phyloP scores from a whole-genome alignment of 2,329 filamentous ascomycete genomes.

The Fusarium clavum region DNA sequence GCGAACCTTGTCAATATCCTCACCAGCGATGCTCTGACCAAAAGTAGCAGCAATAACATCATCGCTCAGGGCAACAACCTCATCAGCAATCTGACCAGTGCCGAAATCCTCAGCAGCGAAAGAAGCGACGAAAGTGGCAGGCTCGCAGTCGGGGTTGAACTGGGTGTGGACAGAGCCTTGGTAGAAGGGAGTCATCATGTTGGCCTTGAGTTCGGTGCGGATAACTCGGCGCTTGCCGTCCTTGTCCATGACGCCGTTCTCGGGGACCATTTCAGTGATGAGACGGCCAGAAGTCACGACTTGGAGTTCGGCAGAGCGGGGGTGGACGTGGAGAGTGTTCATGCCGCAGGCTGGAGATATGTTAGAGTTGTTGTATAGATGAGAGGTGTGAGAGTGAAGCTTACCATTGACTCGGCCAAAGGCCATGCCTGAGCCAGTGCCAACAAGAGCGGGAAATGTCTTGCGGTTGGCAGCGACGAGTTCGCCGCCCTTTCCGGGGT shows the following conservation, averaged over 20 bases:
- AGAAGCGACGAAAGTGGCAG: constrained; percentile 62
- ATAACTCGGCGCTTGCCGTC: constrained; percentile 57
- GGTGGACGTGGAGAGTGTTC: constrained; percentile 68
- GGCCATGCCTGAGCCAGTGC: constrained; percentile 62
- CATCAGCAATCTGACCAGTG: constrained; percentile 62
- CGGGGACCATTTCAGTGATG: constrained; percentile 64
- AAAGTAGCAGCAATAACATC: constrained; percentile 61
- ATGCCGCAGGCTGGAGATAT: constrained; percentile 60
- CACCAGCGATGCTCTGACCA: constrained; percentile 59
- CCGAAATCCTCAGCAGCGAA: constrained; percentile 65
- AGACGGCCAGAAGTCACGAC: constrained; percentile 62
- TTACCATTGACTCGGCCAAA: constrained; percentile 61
- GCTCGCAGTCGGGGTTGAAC: constrained; percentile 66
- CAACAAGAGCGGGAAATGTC: constrained; percentile 67
- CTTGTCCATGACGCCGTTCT: constrained; percentile 59
- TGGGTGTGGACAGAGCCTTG: constrained; percentile 66
- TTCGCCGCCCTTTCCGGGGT: constrained; percentile 56
- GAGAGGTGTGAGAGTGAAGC: neutral
- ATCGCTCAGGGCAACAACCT: constrained; percentile 60
- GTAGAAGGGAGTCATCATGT: constrained; percentile 66
- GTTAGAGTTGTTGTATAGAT: constrained; percentile 23
- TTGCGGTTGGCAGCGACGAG: constrained; percentile 65
- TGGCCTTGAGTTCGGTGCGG: constrained; percentile 54
- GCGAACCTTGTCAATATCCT: constrained; percentile 60
- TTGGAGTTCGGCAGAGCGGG: constrained; percentile 65